Base-by-base conservation (phyloP, 2,329 filamentous ascomycete species). In the Trichoderma atroviride region DNA sequence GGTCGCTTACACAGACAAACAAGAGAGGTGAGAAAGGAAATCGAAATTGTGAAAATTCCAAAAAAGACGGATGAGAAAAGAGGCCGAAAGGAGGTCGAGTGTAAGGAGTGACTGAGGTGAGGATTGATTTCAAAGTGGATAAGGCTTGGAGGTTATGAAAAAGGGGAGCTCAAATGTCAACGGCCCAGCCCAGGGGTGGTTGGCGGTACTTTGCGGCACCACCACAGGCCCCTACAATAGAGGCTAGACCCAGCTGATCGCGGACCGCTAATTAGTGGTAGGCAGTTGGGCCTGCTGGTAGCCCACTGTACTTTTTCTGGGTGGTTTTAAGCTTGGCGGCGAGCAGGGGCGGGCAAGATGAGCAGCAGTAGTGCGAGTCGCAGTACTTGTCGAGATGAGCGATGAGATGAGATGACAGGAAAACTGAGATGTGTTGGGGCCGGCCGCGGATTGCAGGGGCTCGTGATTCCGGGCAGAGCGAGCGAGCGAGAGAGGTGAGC, bases 71-170 rank as follows among this genome's bases (percentile, higher is more conserved):
- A 57, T 50, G 64, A 68, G 70, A 70, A 64, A 53, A 50, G 19
- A 57, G 40, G 43, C 69, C 47, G 66, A 63, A 55, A 71, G 62
- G 47, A 67, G 71, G 69, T 63, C 56, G 19, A 58, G 70, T 75
- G 71, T 72, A 73, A 73, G 73, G 75, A 79, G 81, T 78, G 79
- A 81, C 79, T 80, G 75, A 76, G 78, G 77, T 79, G 77, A 80
- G 77, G 71, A 78, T 67, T 76, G 78, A 78, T 76, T 68, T 75
- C 74, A 75, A 73, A 78, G 78, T 79, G 78, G 78, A 79, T 77
- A 76, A 50, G 74, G 63, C 72, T 74, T 76, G 75, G 78, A 80
- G 78, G 79, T 78, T 76, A 78, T 73, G 73, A 68, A 75, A 80
- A 81, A 80, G 77, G 77, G 77, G 76, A 78, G 75, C 73, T 75